phyloP scores from a whole-genome alignment of 2,329 filamentous ascomycete genomes.

The Fusarium annulatum region DNA sequence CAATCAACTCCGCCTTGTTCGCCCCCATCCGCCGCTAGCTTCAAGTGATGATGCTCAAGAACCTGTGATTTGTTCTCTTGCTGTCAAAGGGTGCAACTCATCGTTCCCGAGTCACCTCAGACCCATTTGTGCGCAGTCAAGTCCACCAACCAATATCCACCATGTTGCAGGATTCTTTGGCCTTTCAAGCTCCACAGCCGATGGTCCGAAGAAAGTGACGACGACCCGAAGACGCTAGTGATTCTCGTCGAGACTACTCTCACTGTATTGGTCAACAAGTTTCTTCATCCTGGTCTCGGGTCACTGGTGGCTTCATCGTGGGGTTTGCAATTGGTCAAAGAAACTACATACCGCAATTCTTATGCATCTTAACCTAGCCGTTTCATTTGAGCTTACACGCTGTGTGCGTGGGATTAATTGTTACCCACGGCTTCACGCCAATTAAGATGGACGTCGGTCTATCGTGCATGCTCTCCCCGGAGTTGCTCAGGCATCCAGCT shows the following conservation, averaged over 20 bases:
- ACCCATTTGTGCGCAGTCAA: slow-evolving; percentile 16
- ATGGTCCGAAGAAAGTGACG: slow-evolving; percentile 44
- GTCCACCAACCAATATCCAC: slow-evolving; percentile 36
- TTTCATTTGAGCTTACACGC: slow-evolving; percentile 21
- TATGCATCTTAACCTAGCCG: background rate
- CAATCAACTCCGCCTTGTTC: background rate
- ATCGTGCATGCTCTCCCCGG: slow-evolving; percentile 3
- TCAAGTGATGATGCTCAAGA: background rate
- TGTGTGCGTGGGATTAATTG: slow-evolving; percentile 15
- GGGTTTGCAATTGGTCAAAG: slow-evolving; percentile 30
- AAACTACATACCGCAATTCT: slow-evolving; percentile 27
- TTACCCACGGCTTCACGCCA: slow-evolving; percentile 11
- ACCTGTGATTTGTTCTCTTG: slow-evolving; percentile 34
- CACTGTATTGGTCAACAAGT: slow-evolving; percentile 33
- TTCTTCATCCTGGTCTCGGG: slow-evolving; percentile 17
- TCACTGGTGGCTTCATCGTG: slow-evolving; percentile 5
- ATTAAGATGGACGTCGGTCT: slow-evolving; percentile 16
- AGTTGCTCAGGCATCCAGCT: background rate
- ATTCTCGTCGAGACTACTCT: slow-evolving; percentile 14
- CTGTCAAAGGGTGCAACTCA: slow-evolving; percentile 22
- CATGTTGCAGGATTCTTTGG: slow-evolving; percentile 18
- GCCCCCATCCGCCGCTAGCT: slow-evolving; percentile 10
- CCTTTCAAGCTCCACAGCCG: slow-evolving; percentile 37
- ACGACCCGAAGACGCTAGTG: slow-evolving; percentile 45
- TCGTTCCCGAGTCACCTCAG: slow-evolving; percentile 22